A percentile compares a stretch with the other conserved stretches of the same genome.
These are phyloP conservation scores for Hymenoscyphus occultus DNA, from an alignment of 2,329 filamentous ascomycete genomes.

Conservation along the genomic window DNA sequence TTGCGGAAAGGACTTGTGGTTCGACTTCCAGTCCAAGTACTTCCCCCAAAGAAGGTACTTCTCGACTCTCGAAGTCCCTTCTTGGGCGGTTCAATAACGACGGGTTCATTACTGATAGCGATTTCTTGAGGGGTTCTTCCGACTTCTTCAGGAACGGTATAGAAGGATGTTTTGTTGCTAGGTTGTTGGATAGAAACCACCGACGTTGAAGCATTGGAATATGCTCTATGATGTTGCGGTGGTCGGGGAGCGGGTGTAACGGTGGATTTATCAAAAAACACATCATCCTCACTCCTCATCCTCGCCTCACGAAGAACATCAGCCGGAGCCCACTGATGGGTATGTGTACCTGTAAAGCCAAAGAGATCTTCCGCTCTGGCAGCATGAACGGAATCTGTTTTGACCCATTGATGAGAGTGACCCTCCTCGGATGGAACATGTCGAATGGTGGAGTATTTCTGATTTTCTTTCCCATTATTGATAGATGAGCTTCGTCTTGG, in stretches of 20 bases:
- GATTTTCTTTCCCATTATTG: slow-evolving; percentile 22
- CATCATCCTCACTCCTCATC: slow-evolving; percentile 11
- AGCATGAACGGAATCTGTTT: slow-evolving; percentile 15
- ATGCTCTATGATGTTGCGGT: not conserved
- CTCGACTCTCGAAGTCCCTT: slow-evolving; percentile 41
- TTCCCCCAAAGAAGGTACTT: slow-evolving; percentile 52
- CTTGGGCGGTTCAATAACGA: slow-evolving; percentile 26
- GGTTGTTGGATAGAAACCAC: slow-evolving; percentile 16
- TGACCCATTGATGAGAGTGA: slow-evolving; percentile 20
- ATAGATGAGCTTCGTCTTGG: slow-evolving; percentile 23
- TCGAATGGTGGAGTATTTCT: slow-evolving; percentile 22
- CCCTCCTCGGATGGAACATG: slow-evolving; percentile 23
- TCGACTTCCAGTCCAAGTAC: slow-evolving; percentile 50
- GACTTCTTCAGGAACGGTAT: slow-evolving; percentile 20
- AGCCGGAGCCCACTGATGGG: slow-evolving; percentile 27
- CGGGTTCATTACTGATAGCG: slow-evolving; percentile 31
- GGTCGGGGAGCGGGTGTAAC: slow-evolving; percentile 23
- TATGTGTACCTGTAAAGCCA: slow-evolving; percentile 18
- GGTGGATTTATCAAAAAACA: not conserved
- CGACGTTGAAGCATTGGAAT: slow-evolving; percentile 10
- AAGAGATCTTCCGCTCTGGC: slow-evolving; percentile 19
- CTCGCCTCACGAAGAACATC: slow-evolving; percentile 22
- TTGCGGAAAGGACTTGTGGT: slow-evolving; percentile 55
- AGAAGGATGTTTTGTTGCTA: slow-evolving; percentile 23
- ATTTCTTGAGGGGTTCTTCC: slow-evolving; percentile 32